Evolutionary conservation across 805 yeast genomes (phyloP).

Genomic region (Geotrichum ghanense): DNA sequence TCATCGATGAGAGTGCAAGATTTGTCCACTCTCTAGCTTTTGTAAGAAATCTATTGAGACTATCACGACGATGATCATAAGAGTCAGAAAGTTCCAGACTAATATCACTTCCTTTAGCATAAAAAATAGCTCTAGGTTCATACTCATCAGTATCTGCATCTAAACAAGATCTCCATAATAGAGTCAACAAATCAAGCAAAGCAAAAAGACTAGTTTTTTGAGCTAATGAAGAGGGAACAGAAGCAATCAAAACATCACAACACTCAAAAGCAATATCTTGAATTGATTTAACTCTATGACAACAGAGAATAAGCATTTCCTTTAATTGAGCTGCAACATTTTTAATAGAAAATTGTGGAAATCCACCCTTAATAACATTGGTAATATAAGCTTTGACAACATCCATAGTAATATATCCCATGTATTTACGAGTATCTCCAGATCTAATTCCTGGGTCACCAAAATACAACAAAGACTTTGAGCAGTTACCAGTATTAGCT

Average conservation of each 20-base stretch:
- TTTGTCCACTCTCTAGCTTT: constrained; percentile 60
- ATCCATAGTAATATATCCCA: constrained; percentile 52
- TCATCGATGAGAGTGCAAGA: constrained; percentile 43
- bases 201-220: constrained; percentile 64
- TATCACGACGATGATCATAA: constrained; percentile 58
- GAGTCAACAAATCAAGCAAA: constrained; percentile 65
- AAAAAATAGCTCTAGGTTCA: constrained; percentile 67
- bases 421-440: constrained; percentile 54
- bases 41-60: constrained; percentile 47
- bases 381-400: constrained; percentile 46
- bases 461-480: constrained; percentile 64
- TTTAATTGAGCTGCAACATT: constrained; percentile 59
- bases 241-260: constrained; percentile 53
- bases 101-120: constrained; percentile 36
- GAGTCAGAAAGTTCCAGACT: constrained; percentile 59
- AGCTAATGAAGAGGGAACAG: constrained; percentile 70
- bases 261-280: constrained; percentile 74
- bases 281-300: constrained; percentile 63
- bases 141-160: constrained; percentile 80
- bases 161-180: constrained; percentile 65
- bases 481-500: constrained; percentile 69
- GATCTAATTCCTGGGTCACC: constrained; percentile 75
- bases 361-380: constrained; percentile 41
- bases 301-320: constrained; percentile 53
- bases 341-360: constrained; percentile 43